Evolutionary conservation across 768 basidiomycete genomes (phyloP).

Genomic region (Serendipita sp.): DNA sequence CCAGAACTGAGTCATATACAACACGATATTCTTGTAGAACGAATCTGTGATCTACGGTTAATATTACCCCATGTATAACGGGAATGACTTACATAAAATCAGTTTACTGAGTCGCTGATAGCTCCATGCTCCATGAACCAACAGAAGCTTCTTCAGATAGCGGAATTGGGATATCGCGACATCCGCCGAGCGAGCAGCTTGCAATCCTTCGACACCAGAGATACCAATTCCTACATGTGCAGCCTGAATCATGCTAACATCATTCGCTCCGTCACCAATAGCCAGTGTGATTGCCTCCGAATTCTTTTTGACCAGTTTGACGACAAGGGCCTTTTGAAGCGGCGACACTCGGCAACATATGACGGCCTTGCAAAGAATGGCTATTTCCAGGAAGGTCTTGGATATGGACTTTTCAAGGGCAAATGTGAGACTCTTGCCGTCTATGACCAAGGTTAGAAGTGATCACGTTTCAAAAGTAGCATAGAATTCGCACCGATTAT

Average conservation of each 20-base stretch:
- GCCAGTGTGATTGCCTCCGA: conserved; percentile 85
- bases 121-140: conserved; percentile 98
- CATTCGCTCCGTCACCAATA: conserved; percentile 95
- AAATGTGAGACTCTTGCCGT: conserved; percentile 86
- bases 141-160: conserved; percentile 79
- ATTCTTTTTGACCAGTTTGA: conserved; percentile 98
- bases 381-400: conserved; percentile 80
- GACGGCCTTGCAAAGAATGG: conserved; percentile 96
- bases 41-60: conserved; percentile 40
- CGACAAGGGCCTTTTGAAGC: conserved; percentile 90
- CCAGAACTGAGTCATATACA: conserved; percentile 99
- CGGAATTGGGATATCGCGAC: conserved; percentile 97
- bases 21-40: conserved; percentile 96
- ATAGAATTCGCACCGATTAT: conserved; percentile 54
- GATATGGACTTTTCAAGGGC: conserved; percentile 89
- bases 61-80: neutral
- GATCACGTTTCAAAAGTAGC: neutral
- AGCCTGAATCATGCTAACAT: conserved; percentile 98
- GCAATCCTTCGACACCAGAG: conserved; percentile 94
- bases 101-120: conserved; percentile 89
- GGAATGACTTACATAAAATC: conserved; percentile 64
- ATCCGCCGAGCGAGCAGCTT: conserved; percentile 95
- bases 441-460: conserved; percentile 24
- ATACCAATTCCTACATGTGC: conserved; percentile 97
- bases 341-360: conserved; percentile 99